A percentile compares a stretch with the other conserved stretches of the same genome.
Conservation (phyloP, 208 protist species). For the Wallacemonas sp. region DNA sequence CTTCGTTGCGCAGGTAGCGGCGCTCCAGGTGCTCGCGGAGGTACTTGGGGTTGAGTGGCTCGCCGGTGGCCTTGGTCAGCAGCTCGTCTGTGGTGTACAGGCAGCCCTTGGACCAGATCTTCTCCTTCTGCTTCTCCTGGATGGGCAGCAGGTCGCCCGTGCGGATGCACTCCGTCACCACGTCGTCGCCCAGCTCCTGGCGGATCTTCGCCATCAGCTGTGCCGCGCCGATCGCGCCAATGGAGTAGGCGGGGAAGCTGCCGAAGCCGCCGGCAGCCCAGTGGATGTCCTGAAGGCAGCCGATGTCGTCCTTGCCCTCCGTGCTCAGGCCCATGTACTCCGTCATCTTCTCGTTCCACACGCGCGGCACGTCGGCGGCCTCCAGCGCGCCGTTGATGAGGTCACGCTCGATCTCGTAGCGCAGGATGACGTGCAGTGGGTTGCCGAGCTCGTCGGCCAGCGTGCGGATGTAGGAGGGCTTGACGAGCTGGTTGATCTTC, state of each 20-base stretch:
- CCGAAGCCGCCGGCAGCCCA: constrained; percentile 51
- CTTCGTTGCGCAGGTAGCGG: constrained; percentile 51
- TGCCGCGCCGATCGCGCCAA: constrained; percentile 56
- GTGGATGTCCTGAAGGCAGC: constrained; percentile 73
- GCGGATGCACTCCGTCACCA: constrained; percentile 26
- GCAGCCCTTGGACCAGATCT: constrained; percentile 27
- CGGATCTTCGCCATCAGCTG: constrained; percentile 45
- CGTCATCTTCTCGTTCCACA: constrained; percentile 73
- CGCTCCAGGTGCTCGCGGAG: constrained; percentile 52
- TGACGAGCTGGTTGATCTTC: constrained; percentile 31
- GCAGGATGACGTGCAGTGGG: constrained; percentile 68
- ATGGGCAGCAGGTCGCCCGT: constrained; percentile 36
- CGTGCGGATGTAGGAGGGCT: constrained; percentile 60
- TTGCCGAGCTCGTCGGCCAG: constrained; percentile 75
- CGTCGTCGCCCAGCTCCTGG: constrained; percentile 27
- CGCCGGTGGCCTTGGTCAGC: constrained; percentile 45
- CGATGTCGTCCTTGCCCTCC: constrained; percentile 39
- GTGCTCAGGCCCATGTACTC: constrained; percentile 57
- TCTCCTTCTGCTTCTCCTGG: constrained; percentile 35
- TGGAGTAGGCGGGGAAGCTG: constrained; percentile 74
- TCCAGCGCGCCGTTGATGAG: constrained; percentile 59
- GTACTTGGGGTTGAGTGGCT: constrained; percentile 50
- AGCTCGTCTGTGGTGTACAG: constrained; percentile 50
- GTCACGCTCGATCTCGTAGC: constrained; percentile 68
- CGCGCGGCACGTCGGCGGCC: constrained; percentile 46